Evolutionary conservation across 768 basidiomycete genomes (phyloP).

Genomic region (Trametes cubensis): DNA sequence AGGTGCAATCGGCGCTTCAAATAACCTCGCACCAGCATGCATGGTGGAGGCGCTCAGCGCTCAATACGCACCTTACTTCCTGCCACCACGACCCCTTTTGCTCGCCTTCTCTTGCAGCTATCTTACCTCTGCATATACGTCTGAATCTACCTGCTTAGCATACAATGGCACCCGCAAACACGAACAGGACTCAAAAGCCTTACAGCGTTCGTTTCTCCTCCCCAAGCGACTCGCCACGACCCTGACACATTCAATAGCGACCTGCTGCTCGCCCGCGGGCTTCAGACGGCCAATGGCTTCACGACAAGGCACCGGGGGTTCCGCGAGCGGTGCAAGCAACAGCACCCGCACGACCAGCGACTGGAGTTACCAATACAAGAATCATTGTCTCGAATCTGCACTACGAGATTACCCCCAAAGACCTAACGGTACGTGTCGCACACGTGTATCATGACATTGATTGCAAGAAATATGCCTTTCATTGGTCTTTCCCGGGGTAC

Average conservation of each 20-base stretch:
- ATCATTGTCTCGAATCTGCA: constrained; percentile 86
- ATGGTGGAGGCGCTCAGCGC: background rate
- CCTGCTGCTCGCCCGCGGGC: constrained; percentile 50
- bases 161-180: constrained; percentile 14
- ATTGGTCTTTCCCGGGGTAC: too few relatives aligned
- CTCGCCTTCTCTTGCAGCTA: background rate
- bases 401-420: constrained; percentile 88
- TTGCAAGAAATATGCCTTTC: background rate
- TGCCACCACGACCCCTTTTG: constrained; percentile 8
- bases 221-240: background rate
- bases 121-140: background rate
- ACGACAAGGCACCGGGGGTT: constrained; percentile 69
- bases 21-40: background rate
- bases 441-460: background rate
- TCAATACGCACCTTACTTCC: background rate
- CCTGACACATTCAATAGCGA: constrained; percentile 45
- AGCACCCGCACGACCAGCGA: constrained; percentile 23
- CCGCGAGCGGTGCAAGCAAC: constrained; percentile 33
- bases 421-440: constrained; percentile 69
- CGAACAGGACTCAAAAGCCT: constrained; percentile 32
- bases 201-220: constrained; percentile 22
- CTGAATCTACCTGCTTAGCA: background rate
- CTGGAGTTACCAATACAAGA: constrained; percentile 49
- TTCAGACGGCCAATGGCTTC: constrained; percentile 70
- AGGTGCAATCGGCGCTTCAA: constrained; percentile 15